Evolutionary conservation across 2,329 filamentous ascomycete species (phyloP).

Genomic region (Neofusicoccum cordaticola): DNA sequence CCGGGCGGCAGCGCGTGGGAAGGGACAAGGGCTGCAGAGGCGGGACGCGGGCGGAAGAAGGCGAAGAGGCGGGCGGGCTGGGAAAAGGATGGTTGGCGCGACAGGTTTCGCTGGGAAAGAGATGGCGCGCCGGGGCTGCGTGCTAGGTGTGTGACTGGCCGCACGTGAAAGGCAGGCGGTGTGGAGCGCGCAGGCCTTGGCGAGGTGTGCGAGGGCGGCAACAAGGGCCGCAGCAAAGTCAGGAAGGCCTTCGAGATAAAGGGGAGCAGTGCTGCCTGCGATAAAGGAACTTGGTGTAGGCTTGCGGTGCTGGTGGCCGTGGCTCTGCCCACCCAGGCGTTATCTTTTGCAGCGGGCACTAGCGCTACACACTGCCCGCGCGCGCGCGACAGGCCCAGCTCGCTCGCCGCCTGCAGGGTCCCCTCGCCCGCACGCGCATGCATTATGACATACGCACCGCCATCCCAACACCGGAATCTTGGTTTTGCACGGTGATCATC

Average conservation of each 20-base stretch:
- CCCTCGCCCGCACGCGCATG: not conserved
- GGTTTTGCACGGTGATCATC: not conserved
- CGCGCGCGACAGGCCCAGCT: not conserved
- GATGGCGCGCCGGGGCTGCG: not conserved
- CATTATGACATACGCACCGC: not conserved
- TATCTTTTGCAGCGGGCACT: not conserved
- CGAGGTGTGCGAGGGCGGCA: not conserved
- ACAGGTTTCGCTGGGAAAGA: not conserved
- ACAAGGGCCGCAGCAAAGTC: not conserved
- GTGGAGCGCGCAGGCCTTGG: not conserved
- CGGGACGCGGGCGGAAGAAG: not conserved
- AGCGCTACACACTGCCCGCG: not conserved
- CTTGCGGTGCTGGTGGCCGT: not conserved
- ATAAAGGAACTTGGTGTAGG: slow-evolving; percentile 4
- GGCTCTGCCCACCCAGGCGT: not conserved
- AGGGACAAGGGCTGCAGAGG: not conserved
- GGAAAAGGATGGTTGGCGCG: not conserved
- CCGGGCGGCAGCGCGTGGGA: not conserved
- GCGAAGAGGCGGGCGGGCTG: not conserved
- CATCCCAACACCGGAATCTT: not conserved
- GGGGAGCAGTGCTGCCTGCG: not conserved
- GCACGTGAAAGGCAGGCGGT: slow-evolving; percentile 6
- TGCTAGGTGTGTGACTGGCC: not conserved
- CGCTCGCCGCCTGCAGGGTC: not conserved
- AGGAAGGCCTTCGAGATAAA: not conserved